phyloP scores from a whole-genome alignment of 768 basidiomycete species.

The Termitomyces sp. region DNA sequence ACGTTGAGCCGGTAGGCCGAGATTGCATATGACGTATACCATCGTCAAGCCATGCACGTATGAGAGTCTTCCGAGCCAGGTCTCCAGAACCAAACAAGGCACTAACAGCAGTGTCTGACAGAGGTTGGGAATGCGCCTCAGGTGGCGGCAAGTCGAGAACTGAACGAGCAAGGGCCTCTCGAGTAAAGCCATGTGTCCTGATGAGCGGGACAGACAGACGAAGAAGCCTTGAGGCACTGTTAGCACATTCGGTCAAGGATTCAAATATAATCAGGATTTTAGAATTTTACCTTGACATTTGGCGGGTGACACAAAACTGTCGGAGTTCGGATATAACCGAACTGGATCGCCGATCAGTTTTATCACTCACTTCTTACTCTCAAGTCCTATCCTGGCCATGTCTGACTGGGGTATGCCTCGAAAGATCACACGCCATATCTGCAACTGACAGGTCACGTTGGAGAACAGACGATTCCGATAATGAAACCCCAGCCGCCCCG shows the following conservation, averaged over 20 bases:
- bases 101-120: constrained; percentile 65
- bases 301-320: constrained; percentile 6
- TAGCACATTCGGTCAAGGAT: not conserved
- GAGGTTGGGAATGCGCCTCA: constrained; percentile 45
- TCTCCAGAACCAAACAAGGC: constrained; percentile 71
- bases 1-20: constrained; percentile 17
- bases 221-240: constrained; percentile 37
- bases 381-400: constrained; percentile 20
- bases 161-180: constrained; percentile 60
- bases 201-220: constrained; percentile 62
- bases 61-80: constrained; percentile 54
- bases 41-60: constrained; percentile 71
- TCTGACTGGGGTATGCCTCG: constrained; percentile 34
- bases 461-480: constrained; percentile 28
- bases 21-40: constrained; percentile 49
- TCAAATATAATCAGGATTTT: not conserved
- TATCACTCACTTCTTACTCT: constrained; percentile 4
- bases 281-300: constrained; percentile 13
- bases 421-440: not conserved
- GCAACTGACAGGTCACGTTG: constrained; percentile 1
- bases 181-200: constrained; percentile 65
- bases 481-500: constrained; percentile 24
- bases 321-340: constrained; percentile 11
- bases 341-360: constrained; percentile 22
- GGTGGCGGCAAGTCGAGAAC: constrained; percentile 48